Evolutionary conservation across 352 stramenopile genomes (phyloP).

Genomic region (Peronosclerospora sorghi): DNA sequence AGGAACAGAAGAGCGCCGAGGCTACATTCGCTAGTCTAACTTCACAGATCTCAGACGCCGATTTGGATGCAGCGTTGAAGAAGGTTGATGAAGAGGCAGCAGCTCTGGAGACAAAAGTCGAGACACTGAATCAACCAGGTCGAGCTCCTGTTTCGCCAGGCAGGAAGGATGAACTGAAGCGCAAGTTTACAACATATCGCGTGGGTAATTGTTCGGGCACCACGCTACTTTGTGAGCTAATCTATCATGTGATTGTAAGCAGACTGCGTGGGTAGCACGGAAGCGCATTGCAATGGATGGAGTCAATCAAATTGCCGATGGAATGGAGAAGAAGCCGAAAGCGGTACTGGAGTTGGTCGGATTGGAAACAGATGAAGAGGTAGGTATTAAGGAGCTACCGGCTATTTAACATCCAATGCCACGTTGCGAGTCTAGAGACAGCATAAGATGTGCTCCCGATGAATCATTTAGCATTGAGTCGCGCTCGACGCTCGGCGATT

Average conservation of each 20-base stretch:
- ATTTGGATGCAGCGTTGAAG: slow-evolving; percentile 40
- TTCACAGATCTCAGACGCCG: slow-evolving; percentile 52
- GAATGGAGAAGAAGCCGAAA: slow-evolving; percentile 77
- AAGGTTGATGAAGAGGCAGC: slow-evolving; percentile 32
- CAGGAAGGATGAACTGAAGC: slow-evolving; percentile 49
- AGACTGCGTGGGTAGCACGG: slow-evolving; percentile 60
- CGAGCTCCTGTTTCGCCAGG: slow-evolving; percentile 40
- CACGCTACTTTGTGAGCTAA: neutral
- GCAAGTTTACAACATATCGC: slow-evolving; percentile 51
- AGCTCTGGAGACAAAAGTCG: slow-evolving; percentile 33
- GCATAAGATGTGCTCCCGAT: neutral
- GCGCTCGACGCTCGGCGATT: slow-evolving; percentile 22
- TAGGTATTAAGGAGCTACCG: slow-evolving; percentile 53
- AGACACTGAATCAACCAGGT: slow-evolving; percentile 29
- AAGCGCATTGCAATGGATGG: slow-evolving; percentile 74
- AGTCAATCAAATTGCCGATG: slow-evolving; percentile 66
- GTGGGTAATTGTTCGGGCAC: slow-evolving; percentile 18
- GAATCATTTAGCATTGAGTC: slow-evolving; percentile 4
- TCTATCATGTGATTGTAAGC: neutral
- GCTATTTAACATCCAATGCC: slow-evolving; percentile 35
- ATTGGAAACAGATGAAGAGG: slow-evolving; percentile 63
- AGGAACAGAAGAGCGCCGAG: slow-evolving; percentile 48
- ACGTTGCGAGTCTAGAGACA: neutral
- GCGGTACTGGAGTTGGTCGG: slow-evolving; percentile 43
- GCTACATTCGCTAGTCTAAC: slow-evolving; percentile 32